phyloP scores from a whole-genome alignment of 2,329 filamentous ascomycete genomes.

The Tolypocladium cylindrosporum region DNA sequence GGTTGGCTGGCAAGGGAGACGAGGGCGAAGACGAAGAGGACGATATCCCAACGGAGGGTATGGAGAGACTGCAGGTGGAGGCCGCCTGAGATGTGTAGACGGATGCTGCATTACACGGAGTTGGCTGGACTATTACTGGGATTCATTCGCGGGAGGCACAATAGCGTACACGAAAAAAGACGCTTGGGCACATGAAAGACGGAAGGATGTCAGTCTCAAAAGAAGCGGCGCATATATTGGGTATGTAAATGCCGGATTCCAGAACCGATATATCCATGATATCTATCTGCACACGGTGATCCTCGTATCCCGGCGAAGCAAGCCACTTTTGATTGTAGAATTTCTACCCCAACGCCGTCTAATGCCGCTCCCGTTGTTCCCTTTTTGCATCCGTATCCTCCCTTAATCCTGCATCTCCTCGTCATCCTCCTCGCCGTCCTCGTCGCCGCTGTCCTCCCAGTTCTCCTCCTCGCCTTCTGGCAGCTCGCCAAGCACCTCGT shows the following conservation, averaged over 20 bases:
- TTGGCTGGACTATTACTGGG: not conserved
- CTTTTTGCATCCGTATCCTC: not conserved
- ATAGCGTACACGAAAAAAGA: not conserved
- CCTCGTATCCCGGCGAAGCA: not conserved
- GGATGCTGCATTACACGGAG: not conserved
- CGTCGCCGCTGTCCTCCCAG: slow-evolving; percentile 42
- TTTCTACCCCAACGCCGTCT: slow-evolving; percentile 12
- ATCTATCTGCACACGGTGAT: not conserved
- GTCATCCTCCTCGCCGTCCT: slow-evolving; percentile 35
- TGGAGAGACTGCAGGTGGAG: slow-evolving; percentile 65
- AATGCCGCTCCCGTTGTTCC: slow-evolving; percentile 5
- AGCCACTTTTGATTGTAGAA: slow-evolving; percentile 1
- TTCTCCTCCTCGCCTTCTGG: slow-evolving; percentile 41
- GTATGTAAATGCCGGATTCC: slow-evolving; percentile 9
- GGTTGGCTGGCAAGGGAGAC: slow-evolving; percentile 56
- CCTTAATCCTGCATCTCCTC: slow-evolving; percentile 43
- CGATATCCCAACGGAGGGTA: slow-evolving; percentile 44
- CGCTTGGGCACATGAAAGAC: not conserved
- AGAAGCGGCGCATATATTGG: not conserved
- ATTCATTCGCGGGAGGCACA: not conserved
- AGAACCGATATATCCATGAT: not conserved
- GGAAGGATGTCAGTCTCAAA: not conserved
- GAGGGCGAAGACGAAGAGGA: slow-evolving; percentile 60
- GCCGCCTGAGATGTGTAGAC: slow-evolving; percentile 20
- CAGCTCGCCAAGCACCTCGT: slow-evolving; percentile 52